Conservation (phyloP, 1,284 basidiomycete species). For the Puccinia brachypodii region DNA sequence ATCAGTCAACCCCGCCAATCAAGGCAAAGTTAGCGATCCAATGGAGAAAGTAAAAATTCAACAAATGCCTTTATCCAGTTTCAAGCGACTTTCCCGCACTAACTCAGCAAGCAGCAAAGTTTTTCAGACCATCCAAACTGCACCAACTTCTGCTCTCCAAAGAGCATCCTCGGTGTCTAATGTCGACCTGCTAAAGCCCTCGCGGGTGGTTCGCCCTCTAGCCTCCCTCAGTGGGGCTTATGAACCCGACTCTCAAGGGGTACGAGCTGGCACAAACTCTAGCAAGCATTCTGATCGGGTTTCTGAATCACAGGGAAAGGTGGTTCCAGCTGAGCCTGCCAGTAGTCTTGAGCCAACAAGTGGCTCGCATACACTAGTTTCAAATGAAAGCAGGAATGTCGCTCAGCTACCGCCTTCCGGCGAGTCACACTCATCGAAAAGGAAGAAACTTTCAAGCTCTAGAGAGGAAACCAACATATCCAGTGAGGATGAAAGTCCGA, state of each 20-base stretch:
- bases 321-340: background rate
- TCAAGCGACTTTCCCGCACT: constrained; percentile 30
- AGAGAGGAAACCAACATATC: background rate
- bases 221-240: background rate
- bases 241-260: background rate
- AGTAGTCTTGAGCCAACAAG: background rate
- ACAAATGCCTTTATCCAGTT: constrained; percentile 34
- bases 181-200: constrained; percentile 35
- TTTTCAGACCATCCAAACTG: constrained; percentile 5
- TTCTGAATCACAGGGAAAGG: background rate
- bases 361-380: background rate
- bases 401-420: background rate
- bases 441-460: background rate
- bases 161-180: constrained; percentile 18
- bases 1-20: background rate
- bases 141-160: background rate
- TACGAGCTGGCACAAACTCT: background rate
- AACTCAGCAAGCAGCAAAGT: constrained; percentile 30
- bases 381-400: background rate
- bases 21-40: background rate
- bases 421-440: constrained; percentile 19
- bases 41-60: constrained; percentile 26
- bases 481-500: background rate
- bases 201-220: constrained; percentile 22
- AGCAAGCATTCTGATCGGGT: background rate